Conservation (phyloP, 108 stramenopile species). For the Cyclotella cryptica region DNA sequence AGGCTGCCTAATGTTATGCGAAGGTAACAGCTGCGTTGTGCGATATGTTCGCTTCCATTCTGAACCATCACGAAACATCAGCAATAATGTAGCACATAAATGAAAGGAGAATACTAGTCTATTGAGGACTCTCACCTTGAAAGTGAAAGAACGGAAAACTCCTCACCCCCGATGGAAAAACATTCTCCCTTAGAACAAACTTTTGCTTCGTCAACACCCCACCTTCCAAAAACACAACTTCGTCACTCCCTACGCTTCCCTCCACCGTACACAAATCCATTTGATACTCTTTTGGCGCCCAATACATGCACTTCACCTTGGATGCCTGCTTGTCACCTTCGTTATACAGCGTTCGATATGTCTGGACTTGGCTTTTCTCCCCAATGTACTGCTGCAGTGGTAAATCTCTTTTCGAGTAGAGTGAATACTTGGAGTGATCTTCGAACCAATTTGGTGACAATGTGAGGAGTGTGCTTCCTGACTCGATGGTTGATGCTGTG, state of each 20-base stretch:
- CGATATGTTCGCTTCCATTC: constrained; percentile 92
- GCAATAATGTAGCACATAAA: neutral
- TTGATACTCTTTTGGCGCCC: constrained; percentile 86
- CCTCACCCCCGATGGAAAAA: constrained; percentile 62
- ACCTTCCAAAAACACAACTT: constrained; percentile 78
- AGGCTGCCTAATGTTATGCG: constrained; percentile 49
- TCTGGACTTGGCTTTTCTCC: constrained; percentile 46
- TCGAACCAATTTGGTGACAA: constrained; percentile 75
- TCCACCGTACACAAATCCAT: constrained; percentile 68
- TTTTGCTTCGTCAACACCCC: constrained; percentile 82
- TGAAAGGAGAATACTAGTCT: neutral
- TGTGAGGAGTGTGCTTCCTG: constrained; percentile 40
- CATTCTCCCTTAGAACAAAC: constrained; percentile 41
- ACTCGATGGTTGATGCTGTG: constrained; percentile 53
- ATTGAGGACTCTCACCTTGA: constrained; percentile 57
- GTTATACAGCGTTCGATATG: constrained; percentile 36
- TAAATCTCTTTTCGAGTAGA: constrained; percentile 46
- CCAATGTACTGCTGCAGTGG: constrained; percentile 66
- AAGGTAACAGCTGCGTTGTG: constrained; percentile 57
- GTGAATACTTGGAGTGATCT: constrained; percentile 39
- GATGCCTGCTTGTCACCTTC: constrained; percentile 35
- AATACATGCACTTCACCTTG: constrained; percentile 86
- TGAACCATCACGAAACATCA: neutral
- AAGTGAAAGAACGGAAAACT: constrained; percentile 90
- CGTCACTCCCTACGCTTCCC: constrained; percentile 49